These are phyloP conservation scores for Dioszegia crocea DNA, from an alignment of 768 basidiomycete species.

Conservation along the genomic window DNA sequence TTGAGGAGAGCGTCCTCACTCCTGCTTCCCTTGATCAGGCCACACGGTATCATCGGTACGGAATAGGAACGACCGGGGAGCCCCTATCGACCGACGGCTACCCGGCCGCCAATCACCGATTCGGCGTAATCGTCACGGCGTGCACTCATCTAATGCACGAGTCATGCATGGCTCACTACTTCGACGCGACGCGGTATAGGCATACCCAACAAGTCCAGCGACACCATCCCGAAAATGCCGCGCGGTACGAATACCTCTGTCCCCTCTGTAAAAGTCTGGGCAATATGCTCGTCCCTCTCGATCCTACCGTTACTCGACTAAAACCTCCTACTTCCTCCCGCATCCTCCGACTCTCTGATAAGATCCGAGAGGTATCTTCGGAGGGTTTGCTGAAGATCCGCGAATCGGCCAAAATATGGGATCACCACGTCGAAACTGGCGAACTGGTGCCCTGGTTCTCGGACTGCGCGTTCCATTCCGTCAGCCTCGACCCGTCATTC, in stretches of 20 bases:
- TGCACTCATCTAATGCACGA: conserved; percentile 98
- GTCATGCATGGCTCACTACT: conserved; percentile 88
- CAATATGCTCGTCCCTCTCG: conserved; percentile 84
- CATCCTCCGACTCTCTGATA: conserved; percentile 67
- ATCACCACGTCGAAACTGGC: conserved; percentile 48
- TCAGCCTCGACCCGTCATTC: conserved; percentile 24
- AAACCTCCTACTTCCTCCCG: conserved; percentile 36
- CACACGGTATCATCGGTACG: conserved; percentile 29
- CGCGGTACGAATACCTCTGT: conserved; percentile 89
- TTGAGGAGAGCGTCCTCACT: conserved; percentile 69
- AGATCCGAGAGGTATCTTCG: conserved; percentile 84
- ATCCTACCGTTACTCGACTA: conserved; percentile 40
- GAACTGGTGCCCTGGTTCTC: conserved; percentile 48
- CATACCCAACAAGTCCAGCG: conserved; percentile 83
- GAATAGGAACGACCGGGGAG: conserved; percentile 26
- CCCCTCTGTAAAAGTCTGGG: conserved; percentile 95
- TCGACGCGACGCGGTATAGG: conserved; percentile 74
- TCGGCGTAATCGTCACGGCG: conserved; percentile 79
- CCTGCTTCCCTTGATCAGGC: conserved; percentile 63
- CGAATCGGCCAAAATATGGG: conserved; percentile 47
- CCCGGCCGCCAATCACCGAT: conserved; percentile 60
- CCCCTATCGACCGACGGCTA: conserved; percentile 42
- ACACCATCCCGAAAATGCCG: conserved; percentile 91
- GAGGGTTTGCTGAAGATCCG: conserved; percentile 67
- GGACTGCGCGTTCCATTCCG: conserved; percentile 27